phyloP scores from a whole-genome alignment of 352 stramenopile genomes.

The Globisporangium mamillatum region DNA sequence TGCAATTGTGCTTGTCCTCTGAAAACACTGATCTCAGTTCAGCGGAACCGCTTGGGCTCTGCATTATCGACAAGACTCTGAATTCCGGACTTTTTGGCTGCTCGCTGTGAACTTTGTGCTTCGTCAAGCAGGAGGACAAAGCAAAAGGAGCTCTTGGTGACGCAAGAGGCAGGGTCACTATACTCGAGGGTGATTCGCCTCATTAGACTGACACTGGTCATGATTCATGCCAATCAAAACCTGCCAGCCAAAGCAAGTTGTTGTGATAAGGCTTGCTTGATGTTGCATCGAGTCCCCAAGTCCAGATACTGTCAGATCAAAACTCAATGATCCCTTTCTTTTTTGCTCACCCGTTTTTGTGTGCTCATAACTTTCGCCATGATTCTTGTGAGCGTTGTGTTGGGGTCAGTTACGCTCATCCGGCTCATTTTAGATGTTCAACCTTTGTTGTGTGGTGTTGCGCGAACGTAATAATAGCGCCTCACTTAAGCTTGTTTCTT shows the following conservation, averaged over 20 bases:
- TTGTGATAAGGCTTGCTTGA: neutral
- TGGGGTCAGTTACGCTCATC: neutral
- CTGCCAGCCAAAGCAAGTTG: neutral
- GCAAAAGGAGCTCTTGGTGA: neutral
- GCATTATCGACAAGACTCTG: neutral
- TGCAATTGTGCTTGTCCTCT: neutral
- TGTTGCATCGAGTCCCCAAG: neutral
- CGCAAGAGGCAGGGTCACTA: neutral
- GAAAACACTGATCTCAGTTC: conserved; percentile 19
- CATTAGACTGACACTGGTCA: no score
- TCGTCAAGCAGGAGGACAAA: neutral
- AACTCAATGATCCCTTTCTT: neutral
- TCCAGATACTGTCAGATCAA: neutral
- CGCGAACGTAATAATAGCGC: neutral
- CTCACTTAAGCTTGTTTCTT: neutral
- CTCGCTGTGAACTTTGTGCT: neutral
- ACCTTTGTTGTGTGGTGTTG: neutral
- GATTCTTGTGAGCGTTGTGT: neutral
- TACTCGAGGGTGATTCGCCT: neutral
- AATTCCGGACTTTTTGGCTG: neutral
- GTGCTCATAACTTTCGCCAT: neutral
- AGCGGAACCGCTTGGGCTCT: neutral
- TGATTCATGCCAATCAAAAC: neutral
- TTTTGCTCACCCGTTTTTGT: neutral
- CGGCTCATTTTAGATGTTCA: neutral